Evolutionary conservation across 148 eudicot genomes (phyloP).

Genomic region (Nyssa sinensis): DNA sequence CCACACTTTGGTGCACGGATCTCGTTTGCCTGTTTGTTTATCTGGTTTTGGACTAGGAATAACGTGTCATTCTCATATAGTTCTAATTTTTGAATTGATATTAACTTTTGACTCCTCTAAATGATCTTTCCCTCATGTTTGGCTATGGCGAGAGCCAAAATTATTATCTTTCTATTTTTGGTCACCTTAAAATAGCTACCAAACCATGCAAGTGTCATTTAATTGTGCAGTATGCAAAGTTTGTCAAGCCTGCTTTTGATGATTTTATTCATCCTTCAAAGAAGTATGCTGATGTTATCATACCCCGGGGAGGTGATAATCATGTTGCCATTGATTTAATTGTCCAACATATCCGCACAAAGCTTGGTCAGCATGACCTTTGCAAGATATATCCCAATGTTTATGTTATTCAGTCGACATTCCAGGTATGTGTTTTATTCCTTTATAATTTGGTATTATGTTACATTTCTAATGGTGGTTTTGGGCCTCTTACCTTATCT

Average conservation of each 20-base stretch:
- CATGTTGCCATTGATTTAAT: constrained; percentile 90
- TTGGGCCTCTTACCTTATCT: constrained; percentile 8
- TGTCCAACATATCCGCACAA: constrained; percentile 85
- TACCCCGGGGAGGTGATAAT: constrained; percentile 92
- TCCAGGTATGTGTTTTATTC: constrained; percentile 50
- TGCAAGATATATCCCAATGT: constrained; percentile 87
- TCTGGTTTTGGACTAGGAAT: not conserved
- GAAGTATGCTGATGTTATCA: constrained; percentile 94
- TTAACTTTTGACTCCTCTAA: not conserved
- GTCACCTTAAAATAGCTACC: not conserved
- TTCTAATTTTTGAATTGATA: not conserved
- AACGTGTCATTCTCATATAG: not conserved
- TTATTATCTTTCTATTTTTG: not conserved
- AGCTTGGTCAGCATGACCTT: constrained; percentile 89
- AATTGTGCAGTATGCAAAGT: constrained; percentile 81
- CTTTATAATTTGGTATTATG: not conserved
- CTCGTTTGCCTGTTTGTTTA: not conserved
- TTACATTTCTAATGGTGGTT: not conserved
- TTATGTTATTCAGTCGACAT: constrained; percentile 79
- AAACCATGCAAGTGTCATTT: not conserved
- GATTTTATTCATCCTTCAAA: constrained; percentile 91
- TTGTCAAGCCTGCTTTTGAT: constrained; percentile 96
- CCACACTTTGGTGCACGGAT: not conserved
- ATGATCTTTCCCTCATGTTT: too few species aligned
- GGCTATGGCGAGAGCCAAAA: too few species aligned